Evolutionary conservation across 257 asterid genomes (phyloP).

Genomic region (Cinchona pubescens): DNA sequence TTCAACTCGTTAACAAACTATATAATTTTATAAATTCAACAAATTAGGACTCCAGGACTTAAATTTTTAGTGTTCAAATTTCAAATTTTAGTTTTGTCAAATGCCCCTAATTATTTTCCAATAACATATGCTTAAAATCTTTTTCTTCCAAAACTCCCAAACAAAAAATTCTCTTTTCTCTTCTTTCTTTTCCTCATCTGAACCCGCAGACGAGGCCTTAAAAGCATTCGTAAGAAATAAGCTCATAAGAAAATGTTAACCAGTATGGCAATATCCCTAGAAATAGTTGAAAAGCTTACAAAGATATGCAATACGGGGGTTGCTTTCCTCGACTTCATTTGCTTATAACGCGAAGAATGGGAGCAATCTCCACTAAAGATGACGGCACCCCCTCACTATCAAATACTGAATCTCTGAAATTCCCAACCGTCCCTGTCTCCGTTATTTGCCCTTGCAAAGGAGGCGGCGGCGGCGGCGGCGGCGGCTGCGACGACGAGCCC

Average conservation of each 20-base stretch:
- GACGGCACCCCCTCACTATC: conserved; percentile 99
- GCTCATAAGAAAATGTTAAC: neutral
- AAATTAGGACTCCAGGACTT: too few relatives aligned
- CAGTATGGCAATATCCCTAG: too few relatives aligned
- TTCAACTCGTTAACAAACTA: too few relatives aligned
- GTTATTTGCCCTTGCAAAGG: conserved; percentile 88
- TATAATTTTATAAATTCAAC: too few relatives aligned
- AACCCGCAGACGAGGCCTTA: too few relatives aligned
- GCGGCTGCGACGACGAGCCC: conserved; percentile 52
- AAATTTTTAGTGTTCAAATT: too few relatives aligned
- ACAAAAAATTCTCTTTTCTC: too few relatives aligned
- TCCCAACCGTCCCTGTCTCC: conserved; percentile 92
- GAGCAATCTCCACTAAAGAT: conserved; percentile 92
- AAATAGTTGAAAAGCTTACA: conserved; percentile 50
- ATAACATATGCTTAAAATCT: too few relatives aligned
- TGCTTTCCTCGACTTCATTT: conserved; percentile 97
- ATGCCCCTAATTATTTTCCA: too few relatives aligned
- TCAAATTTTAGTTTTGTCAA: too few relatives aligned
- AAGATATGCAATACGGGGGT: conserved; percentile 94
- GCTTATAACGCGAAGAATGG: conserved; percentile 99
- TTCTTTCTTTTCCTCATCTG: too few relatives aligned
- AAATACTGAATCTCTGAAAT: conserved; percentile 79
- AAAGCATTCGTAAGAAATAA: neutral
- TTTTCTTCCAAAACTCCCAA: too few relatives aligned
- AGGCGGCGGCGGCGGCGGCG: conserved; percentile 73